Evolutionary conservation across 2,329 filamentous ascomycete species (phyloP), one percentile per base, ranked within the genome.

Genomic region (Colletotrichum chlorophyti): DNA sequence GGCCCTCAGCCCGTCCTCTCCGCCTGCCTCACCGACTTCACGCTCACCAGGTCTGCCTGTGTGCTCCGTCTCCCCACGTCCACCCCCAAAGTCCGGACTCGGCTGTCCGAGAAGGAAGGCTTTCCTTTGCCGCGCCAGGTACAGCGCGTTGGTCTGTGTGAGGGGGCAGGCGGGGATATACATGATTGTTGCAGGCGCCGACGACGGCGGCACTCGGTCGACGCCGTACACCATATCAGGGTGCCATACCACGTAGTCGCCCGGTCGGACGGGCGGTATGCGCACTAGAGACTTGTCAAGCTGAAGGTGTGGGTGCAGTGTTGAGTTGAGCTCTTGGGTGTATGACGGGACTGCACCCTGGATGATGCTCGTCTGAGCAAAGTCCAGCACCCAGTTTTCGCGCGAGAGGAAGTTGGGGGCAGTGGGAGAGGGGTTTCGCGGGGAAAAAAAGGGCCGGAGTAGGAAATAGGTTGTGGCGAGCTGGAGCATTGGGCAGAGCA

Each of bases 171-270:
- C 72, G 3, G 76, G 75, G 17, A 78, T 67, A 62, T 76, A 76
- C 60, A 78, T 68, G 48, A 73, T 68, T 6, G 70, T 69, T 2
- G 69, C 68, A 9, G 61, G 41, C 12, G 46, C 21, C 5, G 53
- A 41, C 17, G 51, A 38, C 5, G 48, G 19, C 9, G 51, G 47
- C 32, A 58, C 51, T n/a, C 23, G 83, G 70, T 93, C 90, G 2
- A 92, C 89, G 1, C 88, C 83, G 70, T 93, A 90, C 43, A 91
- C 83, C 27, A 74, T 77, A 69, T 90, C 87, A 65, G 87, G 90
- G 69, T 91, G 89, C 88, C 88, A 93, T 29, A 85, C 82, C 2
- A 92, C 88, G 65, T 88, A 93, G 71, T 94, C 91, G 4, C 91
- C 91, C 0, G 90, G 89, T 26, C 80, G 75, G 10, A 93, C 86